Evolutionary conservation across 495 filamentous ascomycete genomes (phyloP).

Genomic region (Cenococcum geophilum): DNA sequence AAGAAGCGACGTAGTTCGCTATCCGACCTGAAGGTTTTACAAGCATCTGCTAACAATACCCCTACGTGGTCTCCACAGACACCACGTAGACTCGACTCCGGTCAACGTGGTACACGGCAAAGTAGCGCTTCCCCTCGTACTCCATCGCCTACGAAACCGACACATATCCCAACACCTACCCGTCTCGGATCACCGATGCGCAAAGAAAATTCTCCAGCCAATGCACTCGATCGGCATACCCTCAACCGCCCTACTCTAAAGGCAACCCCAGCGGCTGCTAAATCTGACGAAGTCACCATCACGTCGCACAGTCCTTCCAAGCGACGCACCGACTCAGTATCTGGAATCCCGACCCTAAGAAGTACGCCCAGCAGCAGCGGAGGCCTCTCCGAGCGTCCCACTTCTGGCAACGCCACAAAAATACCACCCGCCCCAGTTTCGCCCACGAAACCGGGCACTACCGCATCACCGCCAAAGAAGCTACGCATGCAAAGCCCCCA

Average conservation of each 20-base stretch:
- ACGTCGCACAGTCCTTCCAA: constrained; percentile 45
- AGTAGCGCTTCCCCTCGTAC: constrained; percentile 32
- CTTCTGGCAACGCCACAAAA: constrained; percentile 38
- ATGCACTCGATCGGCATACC: constrained; percentile 24
- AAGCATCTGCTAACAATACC: constrained; percentile 21
- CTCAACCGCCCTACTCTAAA: constrained; percentile 13
- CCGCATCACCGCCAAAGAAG: constrained; percentile 39
- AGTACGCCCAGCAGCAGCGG: constrained; percentile 13
- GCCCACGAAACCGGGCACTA: constrained; percentile 12
- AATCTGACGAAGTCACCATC: constrained; percentile 27
- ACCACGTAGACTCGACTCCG: constrained; percentile 21
- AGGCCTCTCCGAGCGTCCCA: constrained; percentile 50
- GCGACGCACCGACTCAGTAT: constrained; percentile 44
- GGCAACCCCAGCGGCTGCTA: constrained; percentile 3
- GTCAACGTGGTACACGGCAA: constrained; percentile 13
- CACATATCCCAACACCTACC: constrained; percentile 25
- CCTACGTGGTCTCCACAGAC: constrained; percentile 33
- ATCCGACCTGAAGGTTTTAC: constrained; percentile 66
- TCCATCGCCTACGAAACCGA: constrained; percentile 23
- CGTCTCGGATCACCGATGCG: constrained; percentile 33
- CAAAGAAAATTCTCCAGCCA: constrained; percentile 38
- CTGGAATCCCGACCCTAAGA: constrained; percentile 48
- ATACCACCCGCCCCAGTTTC: constrained; percentile 15
- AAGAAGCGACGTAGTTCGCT: constrained; percentile 89
- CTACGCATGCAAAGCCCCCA: constrained; percentile 84